These are phyloP conservation scores for Linderniella brevidens DNA, from an alignment of 257 asterid species.

Conservation along the genomic window DNA sequence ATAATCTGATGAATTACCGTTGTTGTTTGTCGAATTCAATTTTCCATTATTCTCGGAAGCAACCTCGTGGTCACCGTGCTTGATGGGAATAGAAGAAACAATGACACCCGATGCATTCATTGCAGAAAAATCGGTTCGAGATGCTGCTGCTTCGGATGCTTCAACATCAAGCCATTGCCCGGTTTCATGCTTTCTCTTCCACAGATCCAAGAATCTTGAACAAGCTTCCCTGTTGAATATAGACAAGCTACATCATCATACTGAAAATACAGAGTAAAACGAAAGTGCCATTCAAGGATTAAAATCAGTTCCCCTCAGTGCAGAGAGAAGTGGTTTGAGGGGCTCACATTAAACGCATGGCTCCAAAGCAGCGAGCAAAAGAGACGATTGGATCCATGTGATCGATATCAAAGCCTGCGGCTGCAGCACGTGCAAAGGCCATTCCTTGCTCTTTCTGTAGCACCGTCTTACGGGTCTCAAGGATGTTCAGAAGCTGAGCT, in stretches of 20 bases:
- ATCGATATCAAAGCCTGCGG: slow-evolving; percentile 86
- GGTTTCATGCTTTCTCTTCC: slow-evolving; percentile 87
- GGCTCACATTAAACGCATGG: slow-evolving; percentile 63
- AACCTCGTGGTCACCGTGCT: slow-evolving; percentile 33
- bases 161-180: slow-evolving; percentile 91
- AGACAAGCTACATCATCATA: slow-evolving; percentile 7
- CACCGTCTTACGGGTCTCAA: slow-evolving; percentile 62
- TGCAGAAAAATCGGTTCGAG: slow-evolving; percentile 35
- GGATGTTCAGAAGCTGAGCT: slow-evolving; percentile 80
- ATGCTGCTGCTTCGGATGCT: slow-evolving; percentile 41
- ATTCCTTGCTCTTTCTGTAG: slow-evolving; percentile 87
- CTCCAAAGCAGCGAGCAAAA: slow-evolving; percentile 87
- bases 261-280: not conserved
- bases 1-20: slow-evolving; percentile 21
- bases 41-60: slow-evolving; percentile 33
- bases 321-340: slow-evolving; percentile 1
- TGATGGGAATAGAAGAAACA: slow-evolving; percentile 31
- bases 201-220: slow-evolving; percentile 52
- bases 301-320: not conserved
- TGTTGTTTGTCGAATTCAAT: slow-evolving; percentile 17
- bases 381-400: slow-evolving; percentile 47
- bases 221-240: slow-evolving; percentile 69
- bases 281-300: not conserved
- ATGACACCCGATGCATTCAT: slow-evolving; percentile 48
- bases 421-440: slow-evolving; percentile 98